phyloP scores from a whole-genome alignment of 1,284 basidiomycete genomes.

The Ustilago loliicola region DNA sequence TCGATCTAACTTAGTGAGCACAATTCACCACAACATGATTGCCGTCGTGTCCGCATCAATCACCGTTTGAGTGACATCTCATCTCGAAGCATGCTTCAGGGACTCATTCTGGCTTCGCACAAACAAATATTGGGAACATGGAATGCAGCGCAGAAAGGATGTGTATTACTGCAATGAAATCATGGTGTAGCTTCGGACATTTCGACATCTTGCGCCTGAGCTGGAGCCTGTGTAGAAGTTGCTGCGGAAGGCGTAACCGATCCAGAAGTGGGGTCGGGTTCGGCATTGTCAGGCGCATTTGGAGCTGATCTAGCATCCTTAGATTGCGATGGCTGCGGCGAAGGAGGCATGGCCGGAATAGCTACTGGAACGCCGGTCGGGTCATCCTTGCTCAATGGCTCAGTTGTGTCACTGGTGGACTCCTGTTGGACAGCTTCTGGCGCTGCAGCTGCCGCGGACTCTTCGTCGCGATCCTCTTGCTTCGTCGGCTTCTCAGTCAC shows the following conservation, averaged over 20 bases:
- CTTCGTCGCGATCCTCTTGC: neutral
- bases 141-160: neutral
- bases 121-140: too few species aligned
- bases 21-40: neutral
- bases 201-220: constrained; percentile 24
- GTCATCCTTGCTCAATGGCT: constrained; percentile 1
- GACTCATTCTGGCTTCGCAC: too few species aligned
- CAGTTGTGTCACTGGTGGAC: neutral
- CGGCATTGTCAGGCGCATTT: neutral
- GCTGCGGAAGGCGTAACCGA: constrained; percentile 1
- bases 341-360: constrained; percentile 1
- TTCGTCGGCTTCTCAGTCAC: neutral
- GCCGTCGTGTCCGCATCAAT: neutral
- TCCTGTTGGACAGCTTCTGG: neutral
- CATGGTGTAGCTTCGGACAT: constrained; percentile 30
- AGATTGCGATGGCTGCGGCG: constrained; percentile 2
- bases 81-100: neutral
- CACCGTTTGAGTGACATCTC: neutral
- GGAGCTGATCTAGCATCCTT: neutral
- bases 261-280: constrained; percentile 1
- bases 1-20: neutral
- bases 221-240: constrained; percentile 3
- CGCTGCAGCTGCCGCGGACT: neutral
- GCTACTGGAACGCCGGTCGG: constrained; percentile 9
- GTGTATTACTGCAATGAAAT: neutral